Conservation (phyloP, 352 stramenopile genomes). For the Globisporangium irregulare region DNA sequence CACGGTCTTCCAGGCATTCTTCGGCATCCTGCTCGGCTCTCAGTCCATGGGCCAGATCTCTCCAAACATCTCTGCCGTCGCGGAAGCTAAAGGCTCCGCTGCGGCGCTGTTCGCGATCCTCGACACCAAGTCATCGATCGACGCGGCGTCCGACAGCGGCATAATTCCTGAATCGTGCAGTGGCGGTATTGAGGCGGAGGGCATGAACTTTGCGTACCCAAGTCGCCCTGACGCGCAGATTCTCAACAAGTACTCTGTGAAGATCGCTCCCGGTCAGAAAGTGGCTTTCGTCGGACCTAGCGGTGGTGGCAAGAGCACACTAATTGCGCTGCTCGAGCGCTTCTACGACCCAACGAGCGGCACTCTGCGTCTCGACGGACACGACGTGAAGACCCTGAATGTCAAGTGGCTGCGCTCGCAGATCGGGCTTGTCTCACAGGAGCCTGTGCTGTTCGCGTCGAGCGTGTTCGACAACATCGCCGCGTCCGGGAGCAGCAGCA, state of each 20-base stretch:
- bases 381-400: neutral
- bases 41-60: constrained; percentile 44
- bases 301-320: constrained; percentile 11
- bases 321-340: constrained; percentile 11
- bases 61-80: constrained; percentile 48
- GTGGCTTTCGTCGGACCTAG: constrained; percentile 15
- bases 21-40: constrained; percentile 48
- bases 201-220: constrained; percentile 71
- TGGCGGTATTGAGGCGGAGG: constrained; percentile 37
- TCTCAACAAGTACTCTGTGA: constrained; percentile 27
- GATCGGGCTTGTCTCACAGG: neutral
- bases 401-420: neutral
- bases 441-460: neutral
- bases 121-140: constrained; percentile 42
- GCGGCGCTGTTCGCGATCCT: constrained; percentile 51
- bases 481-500: neutral
- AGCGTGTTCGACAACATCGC: constrained; percentile 1
- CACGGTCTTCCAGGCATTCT: constrained; percentile 51
- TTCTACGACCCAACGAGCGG: constrained; percentile 12
- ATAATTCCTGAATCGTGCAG: constrained; percentile 20
- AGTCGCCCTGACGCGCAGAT: constrained; percentile 37
- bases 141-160: constrained; percentile 31
- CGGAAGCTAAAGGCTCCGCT: constrained; percentile 43
- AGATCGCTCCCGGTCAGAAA: constrained; percentile 24
- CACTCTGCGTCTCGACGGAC: neutral